Evolutionary conservation across 495 filamentous ascomycete genomes (phyloP).

Genomic region (Talaromyces trachyspermus): DNA sequence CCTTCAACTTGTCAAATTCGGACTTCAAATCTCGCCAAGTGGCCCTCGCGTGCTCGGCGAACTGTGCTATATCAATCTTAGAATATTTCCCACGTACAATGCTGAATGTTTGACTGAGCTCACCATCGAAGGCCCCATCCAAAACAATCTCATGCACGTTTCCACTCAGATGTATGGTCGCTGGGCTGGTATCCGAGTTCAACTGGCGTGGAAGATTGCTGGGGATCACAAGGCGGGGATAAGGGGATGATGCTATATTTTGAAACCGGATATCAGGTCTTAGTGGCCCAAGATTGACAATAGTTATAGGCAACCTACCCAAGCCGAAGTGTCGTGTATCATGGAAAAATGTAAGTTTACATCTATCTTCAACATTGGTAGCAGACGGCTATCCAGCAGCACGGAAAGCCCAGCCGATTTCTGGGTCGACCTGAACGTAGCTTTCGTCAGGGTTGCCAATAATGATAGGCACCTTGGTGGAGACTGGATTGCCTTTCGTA

Average conservation of each 20-base stretch:
- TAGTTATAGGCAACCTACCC: constrained; percentile 17
- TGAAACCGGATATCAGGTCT: too few relatives aligned
- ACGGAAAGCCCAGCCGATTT: constrained; percentile 21
- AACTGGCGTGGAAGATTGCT: constrained; percentile 19
- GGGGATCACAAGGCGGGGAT: constrained; percentile 25
- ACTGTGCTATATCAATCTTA: constrained; percentile 20
- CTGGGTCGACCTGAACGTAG: constrained; percentile 24
- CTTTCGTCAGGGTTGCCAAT: constrained; percentile 23
- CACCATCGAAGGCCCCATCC: constrained; percentile 28
- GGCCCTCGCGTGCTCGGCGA: constrained; percentile 22
- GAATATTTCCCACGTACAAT: constrained; percentile 12
- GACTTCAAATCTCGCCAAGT: constrained; percentile 12
- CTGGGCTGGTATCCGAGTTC: constrained; percentile 24
- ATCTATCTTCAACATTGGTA: constrained; percentile 17
- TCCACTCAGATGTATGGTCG: constrained; percentile 23
- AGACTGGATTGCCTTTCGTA: constrained; percentile 18
- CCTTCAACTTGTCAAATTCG: constrained; percentile 20
- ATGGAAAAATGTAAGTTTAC: constrained; percentile 28
- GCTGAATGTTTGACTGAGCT: too few relatives aligned
- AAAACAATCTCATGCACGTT: constrained; percentile 26
- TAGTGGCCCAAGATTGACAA: too few relatives aligned
- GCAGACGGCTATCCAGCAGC: constrained; percentile 24
- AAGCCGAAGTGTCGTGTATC: constrained; percentile 25
- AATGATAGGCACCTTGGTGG: constrained; percentile 20
- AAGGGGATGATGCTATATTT: constrained; percentile 22